A percentile compares a stretch with the other conserved stretches of the same genome.
Conservation (phyloP, 1,284 basidiomycete genomes). For the Mycena citricolor region DNA sequence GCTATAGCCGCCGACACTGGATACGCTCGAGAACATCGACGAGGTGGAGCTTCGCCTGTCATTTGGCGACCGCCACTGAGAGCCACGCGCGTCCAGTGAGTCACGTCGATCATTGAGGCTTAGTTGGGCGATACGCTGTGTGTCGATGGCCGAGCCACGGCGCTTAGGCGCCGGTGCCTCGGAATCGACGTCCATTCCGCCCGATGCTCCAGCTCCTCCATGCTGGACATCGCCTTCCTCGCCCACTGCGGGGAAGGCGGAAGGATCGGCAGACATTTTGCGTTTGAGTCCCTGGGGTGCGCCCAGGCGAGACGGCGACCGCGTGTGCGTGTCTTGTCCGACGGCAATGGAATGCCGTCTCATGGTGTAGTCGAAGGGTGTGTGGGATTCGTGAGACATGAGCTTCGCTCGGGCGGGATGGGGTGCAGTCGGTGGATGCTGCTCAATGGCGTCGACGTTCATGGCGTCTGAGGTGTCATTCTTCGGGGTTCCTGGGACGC, state of each 20-base stretch:
- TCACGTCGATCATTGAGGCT: slow-evolving; percentile 73
- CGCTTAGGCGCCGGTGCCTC: slow-evolving; percentile 76
- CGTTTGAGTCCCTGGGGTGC: slow-evolving; percentile 68
- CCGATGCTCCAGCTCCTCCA: slow-evolving; percentile 65
- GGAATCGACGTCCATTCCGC: slow-evolving; percentile 51
- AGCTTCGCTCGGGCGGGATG: slow-evolving; percentile 27
- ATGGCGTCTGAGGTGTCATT: slow-evolving; percentile 41
- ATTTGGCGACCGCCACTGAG: slow-evolving; percentile 57
- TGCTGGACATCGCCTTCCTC: slow-evolving; percentile 68
- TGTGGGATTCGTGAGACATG: slow-evolving; percentile 38
- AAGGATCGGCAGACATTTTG: slow-evolving; percentile 74
- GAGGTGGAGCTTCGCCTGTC: slow-evolving; percentile 74
- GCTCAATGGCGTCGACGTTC: slow-evolving; percentile 45
- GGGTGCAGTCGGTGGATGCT: slow-evolving; percentile 27
- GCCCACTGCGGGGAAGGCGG: slow-evolving; percentile 44
- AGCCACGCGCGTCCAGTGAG: slow-evolving; percentile 64
- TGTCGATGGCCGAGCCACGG: slow-evolving; percentile 76
- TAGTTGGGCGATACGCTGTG: slow-evolving; percentile 66
- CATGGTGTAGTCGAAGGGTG: slow-evolving; percentile 58
- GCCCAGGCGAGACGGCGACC: slow-evolving; percentile 32
- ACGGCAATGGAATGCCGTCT: slow-evolving; percentile 66
- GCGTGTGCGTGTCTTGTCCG: slow-evolving; percentile 43
- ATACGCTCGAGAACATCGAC: slow-evolving; percentile 63
- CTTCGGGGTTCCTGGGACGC: slow-evolving; percentile 33
- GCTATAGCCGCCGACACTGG: slow-evolving; percentile 51